Evolutionary conservation across 192 early-diverging fungal species (phyloP).

Genomic region (Chytriomyces sp.): DNA sequence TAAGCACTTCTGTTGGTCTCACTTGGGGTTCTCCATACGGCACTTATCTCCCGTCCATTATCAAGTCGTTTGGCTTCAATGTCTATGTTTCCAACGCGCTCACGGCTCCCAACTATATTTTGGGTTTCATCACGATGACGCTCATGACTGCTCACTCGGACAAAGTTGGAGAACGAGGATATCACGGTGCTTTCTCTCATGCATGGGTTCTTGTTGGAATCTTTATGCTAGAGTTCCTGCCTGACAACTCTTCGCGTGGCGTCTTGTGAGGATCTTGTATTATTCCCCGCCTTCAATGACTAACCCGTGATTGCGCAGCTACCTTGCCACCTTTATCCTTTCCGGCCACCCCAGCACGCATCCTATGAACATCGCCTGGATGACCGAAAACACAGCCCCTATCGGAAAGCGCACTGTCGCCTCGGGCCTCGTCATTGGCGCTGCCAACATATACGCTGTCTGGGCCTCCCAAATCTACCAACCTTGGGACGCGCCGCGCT

Average conservation of each 20-base stretch:
- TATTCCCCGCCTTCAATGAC: background rate
- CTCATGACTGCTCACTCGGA: constrained; percentile 17
- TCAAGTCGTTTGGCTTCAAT: constrained; percentile 33
- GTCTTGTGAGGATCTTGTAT: no score
- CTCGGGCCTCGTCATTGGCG: no score
- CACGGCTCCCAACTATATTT: constrained; percentile 25
- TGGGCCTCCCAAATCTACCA: no score
- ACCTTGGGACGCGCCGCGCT: no score
- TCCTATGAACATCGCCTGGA: constrained; percentile 28
- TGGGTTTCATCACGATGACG: background rate
- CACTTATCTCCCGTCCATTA: constrained; percentile 31
- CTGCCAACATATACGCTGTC: no score
- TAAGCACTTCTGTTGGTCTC: constrained; percentile 3
- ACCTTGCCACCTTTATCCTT: constrained; percentile 18
- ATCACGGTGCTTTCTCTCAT: constrained; percentile 15
- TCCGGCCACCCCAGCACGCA: constrained; percentile 11
- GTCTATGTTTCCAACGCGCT: constrained; percentile 28
- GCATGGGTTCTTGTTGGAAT: constrained; percentile 21
- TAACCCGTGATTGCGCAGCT: background rate
- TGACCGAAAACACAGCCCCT: constrained; percentile 24
- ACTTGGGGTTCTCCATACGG: constrained; percentile 20
- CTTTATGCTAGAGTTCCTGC: constrained; percentile 10
- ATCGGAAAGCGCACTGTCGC: constrained; percentile 32
- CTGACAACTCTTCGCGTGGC: background rate
- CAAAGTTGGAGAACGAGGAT: constrained; percentile 2